These are phyloP conservation scores for Halocafeteria seosinensis DNA, from an alignment of 108 stramenopile genomes.

Conservation along the genomic window DNA sequence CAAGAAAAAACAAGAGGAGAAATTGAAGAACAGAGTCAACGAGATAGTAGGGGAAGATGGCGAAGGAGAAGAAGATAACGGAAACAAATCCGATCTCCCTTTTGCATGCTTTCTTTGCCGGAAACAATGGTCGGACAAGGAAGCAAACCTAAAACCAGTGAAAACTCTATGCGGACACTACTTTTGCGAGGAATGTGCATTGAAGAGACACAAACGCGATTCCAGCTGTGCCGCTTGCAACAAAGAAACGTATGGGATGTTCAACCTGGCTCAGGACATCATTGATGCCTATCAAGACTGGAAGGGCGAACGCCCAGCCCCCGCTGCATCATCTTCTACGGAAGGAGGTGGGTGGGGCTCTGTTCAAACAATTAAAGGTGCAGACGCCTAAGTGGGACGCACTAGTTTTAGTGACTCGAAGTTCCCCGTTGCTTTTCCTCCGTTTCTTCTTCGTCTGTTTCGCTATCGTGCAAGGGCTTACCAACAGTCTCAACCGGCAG, in stretches of 20 bases:
- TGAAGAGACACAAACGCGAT: constrained; percentile 23
- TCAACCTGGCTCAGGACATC: constrained; percentile 44
- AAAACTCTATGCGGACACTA: constrained; percentile 78
- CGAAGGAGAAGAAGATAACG: neutral
- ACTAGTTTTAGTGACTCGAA: too few relatives aligned
- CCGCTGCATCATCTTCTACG: neutral
- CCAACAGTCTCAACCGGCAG: neutral
- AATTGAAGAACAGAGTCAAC: constrained; percentile 20
- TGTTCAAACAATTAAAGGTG: too few relatives aligned
- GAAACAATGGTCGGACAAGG: constrained; percentile 45
- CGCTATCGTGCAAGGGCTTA: neutral
- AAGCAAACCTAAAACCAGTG: constrained; percentile 40
- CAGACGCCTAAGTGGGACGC: too few relatives aligned
- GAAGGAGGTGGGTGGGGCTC: neutral
- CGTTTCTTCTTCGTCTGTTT: too few relatives aligned
- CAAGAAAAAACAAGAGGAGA: constrained; percentile 48
- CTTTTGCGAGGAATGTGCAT: constrained; percentile 68
- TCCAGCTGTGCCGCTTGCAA: constrained; percentile 62
- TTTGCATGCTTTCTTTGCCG: constrained; percentile 85
- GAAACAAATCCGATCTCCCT: constrained; percentile 55
- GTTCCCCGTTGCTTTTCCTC: too few relatives aligned
- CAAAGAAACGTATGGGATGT: constrained; percentile 66
- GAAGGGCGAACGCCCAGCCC: neutral
- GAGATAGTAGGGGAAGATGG: constrained; percentile 10
- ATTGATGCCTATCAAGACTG: neutral